Base-by-base conservation (phyloP, 306 rosid genomes). In the Dalbergia oliveri region DNA sequence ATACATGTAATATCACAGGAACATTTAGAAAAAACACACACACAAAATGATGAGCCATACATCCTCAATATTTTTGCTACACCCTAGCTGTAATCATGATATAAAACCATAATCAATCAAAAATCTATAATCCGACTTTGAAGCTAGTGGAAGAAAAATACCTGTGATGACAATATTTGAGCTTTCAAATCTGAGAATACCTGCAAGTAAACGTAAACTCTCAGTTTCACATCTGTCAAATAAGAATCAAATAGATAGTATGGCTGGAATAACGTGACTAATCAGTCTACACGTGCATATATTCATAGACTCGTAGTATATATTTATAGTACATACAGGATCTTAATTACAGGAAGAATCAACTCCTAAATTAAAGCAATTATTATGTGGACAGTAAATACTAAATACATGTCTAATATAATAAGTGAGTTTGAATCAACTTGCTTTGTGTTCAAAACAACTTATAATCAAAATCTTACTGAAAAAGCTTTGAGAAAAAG, bases 81-180 rank as follows among this genome's bases (percentile, higher is more conserved):
- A 23, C 60, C 47, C 9, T 9, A 41, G 60, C 59, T 11, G 31
- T 33, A 69, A 68, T 49, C 51, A 56, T 14, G 54, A 78, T 53
- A 0, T 50, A 54, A 61, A 68, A 41, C 49, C 59, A 66, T 18
- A 11, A 51, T 6, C 64, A 63, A 71, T 15, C 9, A 18, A 82
- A 43, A 54, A 23, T 68, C 12, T 23, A 37, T 23, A 82, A 37
- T 44, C 58, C 43, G 59, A 65, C 79, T 66, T 54, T 68, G 44
- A 51, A 61, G 23, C 44, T 72, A 37, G 12, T 51, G 69, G 50
- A 49, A 68, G 53, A 59, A 34, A 78, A 73, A 65, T 81, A 87
- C 90, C 90, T 87, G 90, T 43, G 86, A 84, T 14, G 90, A 80
- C 75, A 87, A 78, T 62, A 87, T 84, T 80, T 81, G 86, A 74